Percentiles rank a stretch among this genome's conserved stretches.
Conservation (phyloP, 257 asterid genomes). For the Solanum clarkiae region DNA sequence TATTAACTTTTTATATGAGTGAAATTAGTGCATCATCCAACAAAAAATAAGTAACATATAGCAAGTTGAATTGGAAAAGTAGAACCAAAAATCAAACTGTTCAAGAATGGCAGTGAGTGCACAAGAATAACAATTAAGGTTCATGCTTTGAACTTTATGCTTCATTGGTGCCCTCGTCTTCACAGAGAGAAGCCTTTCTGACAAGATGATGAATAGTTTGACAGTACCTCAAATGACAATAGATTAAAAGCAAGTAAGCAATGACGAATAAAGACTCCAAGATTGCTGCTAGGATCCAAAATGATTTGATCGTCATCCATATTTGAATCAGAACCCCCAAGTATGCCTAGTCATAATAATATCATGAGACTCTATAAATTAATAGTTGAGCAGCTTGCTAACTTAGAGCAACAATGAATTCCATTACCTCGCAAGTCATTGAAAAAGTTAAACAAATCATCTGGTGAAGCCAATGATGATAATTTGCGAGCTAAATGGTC, state of each 20-base stretch:
- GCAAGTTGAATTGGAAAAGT: not conserved
- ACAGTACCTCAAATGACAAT: constrained; percentile 75
- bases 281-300: constrained; percentile 73
- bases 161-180: not conserved
- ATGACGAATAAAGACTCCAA: constrained; percentile 76
- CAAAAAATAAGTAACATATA: not conserved
- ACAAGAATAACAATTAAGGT: not conserved
- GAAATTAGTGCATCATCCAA: not conserved
- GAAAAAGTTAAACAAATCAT: constrained; percentile 80
- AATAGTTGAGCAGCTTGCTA: not conserved
- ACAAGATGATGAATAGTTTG: not conserved
- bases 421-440: constrained; percentile 60
- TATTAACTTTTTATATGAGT: not conserved
- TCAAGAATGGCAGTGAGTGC: not conserved
- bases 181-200: not conserved
- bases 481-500: constrained; percentile 51
- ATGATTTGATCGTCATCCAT: constrained; percentile 85
- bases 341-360: constrained; percentile 36
- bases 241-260: constrained; percentile 76
- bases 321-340: constrained; percentile 54
- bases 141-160: not conserved
- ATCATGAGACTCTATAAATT: not conserved
- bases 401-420: not conserved
- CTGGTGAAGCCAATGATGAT: constrained; percentile 57
- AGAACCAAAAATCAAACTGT: not conserved